phyloP scores from a whole-genome alignment of 225 moss, liverwort and hornwort genomes.

The Sphagnum contortum region DNA sequence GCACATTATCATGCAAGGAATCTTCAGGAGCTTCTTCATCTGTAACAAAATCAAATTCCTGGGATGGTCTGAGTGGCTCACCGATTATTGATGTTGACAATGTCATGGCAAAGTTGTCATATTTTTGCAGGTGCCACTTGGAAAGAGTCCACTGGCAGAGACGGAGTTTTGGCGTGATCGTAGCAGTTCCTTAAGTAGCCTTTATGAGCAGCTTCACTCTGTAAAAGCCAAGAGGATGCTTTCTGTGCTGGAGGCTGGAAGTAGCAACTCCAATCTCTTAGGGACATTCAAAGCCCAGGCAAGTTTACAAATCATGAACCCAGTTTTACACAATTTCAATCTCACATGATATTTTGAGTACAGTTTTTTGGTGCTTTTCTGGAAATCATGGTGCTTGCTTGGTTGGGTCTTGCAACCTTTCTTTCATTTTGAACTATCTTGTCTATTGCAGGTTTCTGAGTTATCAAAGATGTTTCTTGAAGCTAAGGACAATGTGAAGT shows the following conservation, averaged over 20 bases:
- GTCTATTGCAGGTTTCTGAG: slow-evolving; percentile 29
- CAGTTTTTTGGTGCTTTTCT: too few species aligned
- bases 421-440: too few species aligned
- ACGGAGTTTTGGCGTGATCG: slow-evolving; percentile 75
- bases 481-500: slow-evolving; percentile 87
- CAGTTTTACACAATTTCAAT: too few species aligned
- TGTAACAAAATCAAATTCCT: too few species aligned
- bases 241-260: slow-evolving; percentile 45
- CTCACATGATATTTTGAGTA: too few species aligned
- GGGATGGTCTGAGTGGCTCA: too few species aligned
- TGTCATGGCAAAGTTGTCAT: too few species aligned
- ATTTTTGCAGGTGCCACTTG: slow-evolving; percentile 35
- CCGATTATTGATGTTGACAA: too few species aligned
- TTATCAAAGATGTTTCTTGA: slow-evolving; percentile 61
- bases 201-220: slow-evolving; percentile 74
- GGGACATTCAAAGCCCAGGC: slow-evolving; percentile 73
- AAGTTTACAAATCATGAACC: background rate
- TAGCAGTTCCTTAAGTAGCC: slow-evolving; percentile 61
- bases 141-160: slow-evolving; percentile 58
- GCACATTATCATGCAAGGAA: too few species aligned
- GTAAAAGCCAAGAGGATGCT: slow-evolving; percentile 56
- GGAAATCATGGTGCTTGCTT: too few species aligned
- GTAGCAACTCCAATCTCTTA: slow-evolving; percentile 74
- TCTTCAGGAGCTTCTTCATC: too few species aligned
- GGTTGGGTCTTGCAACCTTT: too few species aligned